phyloP scores from a whole-genome alignment of 1,284 basidiomycete genomes.

The Tausonia pullulans region DNA sequence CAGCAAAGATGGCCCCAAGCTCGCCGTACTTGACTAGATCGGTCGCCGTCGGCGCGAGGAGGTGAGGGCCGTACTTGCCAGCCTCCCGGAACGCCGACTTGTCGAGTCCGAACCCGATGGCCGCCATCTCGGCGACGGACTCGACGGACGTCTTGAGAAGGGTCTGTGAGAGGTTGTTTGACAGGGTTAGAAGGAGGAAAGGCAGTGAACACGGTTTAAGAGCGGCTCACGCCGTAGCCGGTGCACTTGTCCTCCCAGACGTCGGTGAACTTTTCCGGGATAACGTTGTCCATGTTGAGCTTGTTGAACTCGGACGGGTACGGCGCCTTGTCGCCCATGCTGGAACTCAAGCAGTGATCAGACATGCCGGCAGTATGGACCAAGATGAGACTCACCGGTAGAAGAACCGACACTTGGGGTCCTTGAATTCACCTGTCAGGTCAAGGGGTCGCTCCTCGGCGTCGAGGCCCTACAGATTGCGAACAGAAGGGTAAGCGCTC shows the following conservation, averaged over 20 bases:
- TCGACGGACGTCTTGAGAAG: slow-evolving; percentile 42
- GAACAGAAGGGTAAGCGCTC: slow-evolving; percentile 52
- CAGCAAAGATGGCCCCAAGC: slow-evolving; percentile 61
- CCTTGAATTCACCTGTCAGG: slow-evolving; percentile 51
- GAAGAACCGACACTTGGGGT: slow-evolving; percentile 88
- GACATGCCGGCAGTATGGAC: too few species aligned
- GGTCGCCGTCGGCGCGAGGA: slow-evolving; percentile 82
- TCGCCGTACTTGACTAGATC: slow-evolving; percentile 65
- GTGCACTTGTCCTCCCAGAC: slow-evolving; percentile 46
- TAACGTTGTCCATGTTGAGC: slow-evolving; percentile 66
- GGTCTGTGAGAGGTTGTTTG: too few species aligned
- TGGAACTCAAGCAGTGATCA: too few species aligned
- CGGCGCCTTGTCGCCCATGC: slow-evolving; percentile 60
- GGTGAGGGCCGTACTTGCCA: slow-evolving; percentile 69
- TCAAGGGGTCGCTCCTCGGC: slow-evolving; percentile 70
- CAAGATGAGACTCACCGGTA: slow-evolving; percentile 41
- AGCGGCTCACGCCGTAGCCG: background rate
- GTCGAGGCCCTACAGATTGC: slow-evolving; percentile 58
- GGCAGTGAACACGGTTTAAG: background rate
- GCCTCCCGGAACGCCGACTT: slow-evolving; percentile 57
- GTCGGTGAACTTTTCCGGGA: slow-evolving; percentile 44
- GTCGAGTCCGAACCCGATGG: slow-evolving; percentile 64
- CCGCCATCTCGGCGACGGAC: slow-evolving; percentile 67
- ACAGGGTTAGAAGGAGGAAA: background rate
- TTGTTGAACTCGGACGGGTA: slow-evolving; percentile 63